A percentile compares a stretch with the other conserved stretches of the same genome.
Conservation (phyloP, 1,139 yeast species). For the Sugiyamaella pinicola region DNA sequence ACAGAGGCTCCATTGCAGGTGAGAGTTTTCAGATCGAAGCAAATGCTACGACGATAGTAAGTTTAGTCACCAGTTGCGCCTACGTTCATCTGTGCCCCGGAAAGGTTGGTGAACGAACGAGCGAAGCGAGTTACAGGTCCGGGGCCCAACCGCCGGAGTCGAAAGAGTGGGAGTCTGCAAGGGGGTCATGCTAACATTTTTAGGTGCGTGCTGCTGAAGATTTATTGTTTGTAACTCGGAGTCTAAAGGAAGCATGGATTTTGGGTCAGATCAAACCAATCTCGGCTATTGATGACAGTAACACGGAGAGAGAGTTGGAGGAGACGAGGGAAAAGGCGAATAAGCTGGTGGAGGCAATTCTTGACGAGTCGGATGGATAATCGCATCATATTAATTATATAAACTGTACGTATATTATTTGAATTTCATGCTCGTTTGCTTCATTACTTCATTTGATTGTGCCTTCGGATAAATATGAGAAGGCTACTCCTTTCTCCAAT, state of each 20-base stretch:
- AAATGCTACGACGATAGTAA: slow-evolving; percentile 38
- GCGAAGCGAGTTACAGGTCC: too few relatives aligned
- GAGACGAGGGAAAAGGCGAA: slow-evolving; percentile 28
- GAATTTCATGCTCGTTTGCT: neutral
- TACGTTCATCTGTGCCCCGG: too few relatives aligned
- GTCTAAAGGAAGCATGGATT: slow-evolving; percentile 48
- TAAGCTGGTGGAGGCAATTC: slow-evolving; percentile 33
- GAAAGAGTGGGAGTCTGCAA: neutral
- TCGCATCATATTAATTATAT: neutral
- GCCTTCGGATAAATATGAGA: neutral
- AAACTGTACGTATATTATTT: neutral
- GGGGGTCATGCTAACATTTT: neutral
- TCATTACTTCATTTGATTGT: slow-evolving; percentile 8
- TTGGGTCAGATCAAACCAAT: slow-evolving; percentile 44
- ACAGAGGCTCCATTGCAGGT: slow-evolving; percentile 38
- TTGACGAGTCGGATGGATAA: slow-evolving; percentile 24
- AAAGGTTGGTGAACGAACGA: too few relatives aligned
- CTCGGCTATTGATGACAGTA: slow-evolving; percentile 26
- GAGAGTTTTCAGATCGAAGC: slow-evolving; percentile 43
- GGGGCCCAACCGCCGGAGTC: too few relatives aligned
- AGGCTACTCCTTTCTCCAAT: neutral
- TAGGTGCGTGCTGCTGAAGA: slow-evolving; percentile 46
- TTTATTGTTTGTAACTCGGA: slow-evolving; percentile 44
- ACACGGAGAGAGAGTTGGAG: slow-evolving; percentile 21
- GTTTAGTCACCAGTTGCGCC: too few relatives aligned